These are phyloP conservation scores for Inonotus hispidus DNA, from an alignment of 1,284 basidiomycete species.

Conservation along the genomic window DNA sequence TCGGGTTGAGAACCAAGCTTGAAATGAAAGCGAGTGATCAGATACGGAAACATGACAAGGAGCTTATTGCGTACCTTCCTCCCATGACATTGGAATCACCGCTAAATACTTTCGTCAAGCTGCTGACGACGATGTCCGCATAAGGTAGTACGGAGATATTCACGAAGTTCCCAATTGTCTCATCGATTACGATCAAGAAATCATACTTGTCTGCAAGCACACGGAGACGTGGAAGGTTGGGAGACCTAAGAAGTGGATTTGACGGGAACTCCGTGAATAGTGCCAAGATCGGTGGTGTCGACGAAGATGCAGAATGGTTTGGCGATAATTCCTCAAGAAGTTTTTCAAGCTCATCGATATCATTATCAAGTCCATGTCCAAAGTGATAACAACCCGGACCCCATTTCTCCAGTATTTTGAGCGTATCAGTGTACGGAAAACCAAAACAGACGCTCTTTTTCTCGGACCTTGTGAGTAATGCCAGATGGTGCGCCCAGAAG, in stretches of 20 bases:
- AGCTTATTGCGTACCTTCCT: slow-evolving; percentile 61
- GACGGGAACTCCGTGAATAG: slow-evolving; percentile 91
- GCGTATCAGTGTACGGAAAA: slow-evolving; percentile 97
- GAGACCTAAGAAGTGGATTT: slow-evolving; percentile 86
- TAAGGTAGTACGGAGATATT: slow-evolving; percentile 91
- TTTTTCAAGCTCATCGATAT: slow-evolving; percentile 70
- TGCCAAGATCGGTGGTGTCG: slow-evolving; percentile 49
- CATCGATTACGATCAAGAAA: slow-evolving; percentile 90
- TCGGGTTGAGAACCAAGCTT: slow-evolving; percentile 85
- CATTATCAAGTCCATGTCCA: slow-evolving; percentile 74
- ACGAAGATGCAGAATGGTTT: slow-evolving; percentile 34
- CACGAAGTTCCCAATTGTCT: slow-evolving; percentile 94
- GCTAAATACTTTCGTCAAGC: slow-evolving; percentile 93
- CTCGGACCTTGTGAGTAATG: slow-evolving; percentile 42
- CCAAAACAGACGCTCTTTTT: slow-evolving; percentile 93
- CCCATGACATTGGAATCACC: slow-evolving; percentile 98
- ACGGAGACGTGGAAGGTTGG: slow-evolving; percentile 77
- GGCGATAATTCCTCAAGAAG: slow-evolving; percentile 49
- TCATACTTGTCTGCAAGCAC: slow-evolving; percentile 83
- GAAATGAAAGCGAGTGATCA: background rate
- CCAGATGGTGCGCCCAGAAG: slow-evolving; percentile 82
- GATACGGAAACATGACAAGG: background rate
- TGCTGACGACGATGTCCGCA: slow-evolving; percentile 92
- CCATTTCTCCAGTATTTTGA: slow-evolving; percentile 96
- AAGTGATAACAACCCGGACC: slow-evolving; percentile 92